phyloP scores from a whole-genome alignment of 108 stramenopile species.

The Chaetoceros muelleri region DNA sequence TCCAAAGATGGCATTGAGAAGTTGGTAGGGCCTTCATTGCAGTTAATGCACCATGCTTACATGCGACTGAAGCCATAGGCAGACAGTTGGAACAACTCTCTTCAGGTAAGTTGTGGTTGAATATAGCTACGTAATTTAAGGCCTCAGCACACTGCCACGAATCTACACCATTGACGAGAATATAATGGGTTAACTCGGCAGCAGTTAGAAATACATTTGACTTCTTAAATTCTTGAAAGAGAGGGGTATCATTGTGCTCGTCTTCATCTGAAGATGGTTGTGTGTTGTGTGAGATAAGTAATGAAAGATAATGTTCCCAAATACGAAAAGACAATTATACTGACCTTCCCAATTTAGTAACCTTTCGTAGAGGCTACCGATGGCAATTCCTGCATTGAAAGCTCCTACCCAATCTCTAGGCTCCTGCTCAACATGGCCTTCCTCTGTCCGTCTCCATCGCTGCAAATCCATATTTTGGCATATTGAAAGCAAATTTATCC shows the following conservation, averaged over 20 bases:
- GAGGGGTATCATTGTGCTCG: not conserved
- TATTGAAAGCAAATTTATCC: slow-evolving; percentile 50
- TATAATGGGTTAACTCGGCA: slow-evolving; percentile 47
- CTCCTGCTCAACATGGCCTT: slow-evolving; percentile 80
- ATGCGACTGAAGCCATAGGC: slow-evolving; percentile 64
- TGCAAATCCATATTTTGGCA: slow-evolving; percentile 80
- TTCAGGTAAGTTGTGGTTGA: slow-evolving; percentile 27
- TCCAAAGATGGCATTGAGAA: slow-evolving; percentile 64
- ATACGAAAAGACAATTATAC: not conserved
- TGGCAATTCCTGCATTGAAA: slow-evolving; percentile 82
- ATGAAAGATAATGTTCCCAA: not conserved
- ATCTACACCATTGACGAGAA: slow-evolving; percentile 37
- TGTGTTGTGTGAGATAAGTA: not conserved
- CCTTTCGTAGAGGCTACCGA: slow-evolving; percentile 72
- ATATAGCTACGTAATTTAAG: slow-evolving; percentile 35
- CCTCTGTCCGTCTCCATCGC: slow-evolving; percentile 45
- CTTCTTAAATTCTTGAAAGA: too few species aligned
- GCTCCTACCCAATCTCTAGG: slow-evolving; percentile 83
- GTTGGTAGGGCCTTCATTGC: slow-evolving; percentile 62
- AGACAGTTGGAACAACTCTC: slow-evolving; percentile 43
- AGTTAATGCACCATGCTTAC: slow-evolving; percentile 35
- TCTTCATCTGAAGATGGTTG: not conserved
- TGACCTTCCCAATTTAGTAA: slow-evolving; percentile 63
- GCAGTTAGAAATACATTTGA: slow-evolving; percentile 53
- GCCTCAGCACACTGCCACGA: slow-evolving; percentile 59